Percentiles rank a stretch among this genome's conserved stretches.
These are phyloP conservation scores for Dendryphion nanum DNA, from an alignment of 2,329 filamentous ascomycete species.

Conservation along the genomic window DNA sequence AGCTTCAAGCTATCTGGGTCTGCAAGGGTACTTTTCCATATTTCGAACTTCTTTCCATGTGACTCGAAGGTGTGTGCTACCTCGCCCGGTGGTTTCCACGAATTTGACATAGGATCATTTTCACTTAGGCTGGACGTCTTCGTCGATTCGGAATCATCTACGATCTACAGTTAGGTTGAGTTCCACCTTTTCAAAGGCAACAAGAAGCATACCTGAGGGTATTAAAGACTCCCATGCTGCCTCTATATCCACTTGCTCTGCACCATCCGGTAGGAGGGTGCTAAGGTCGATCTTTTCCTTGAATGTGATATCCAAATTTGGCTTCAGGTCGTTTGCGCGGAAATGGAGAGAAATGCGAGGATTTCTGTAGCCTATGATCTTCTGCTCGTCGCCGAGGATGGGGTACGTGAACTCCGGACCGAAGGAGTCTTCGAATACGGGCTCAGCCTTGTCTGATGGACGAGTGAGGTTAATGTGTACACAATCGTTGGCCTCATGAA, in stretches of 20 bases:
- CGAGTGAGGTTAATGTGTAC: conserved; percentile 40
- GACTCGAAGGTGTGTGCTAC: conserved; percentile 63
- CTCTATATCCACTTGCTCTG: conserved; percentile 71
- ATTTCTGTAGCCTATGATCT: conserved; percentile 84
- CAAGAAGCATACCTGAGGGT: conserved; percentile 59
- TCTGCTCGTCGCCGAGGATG: conserved; percentile 90
- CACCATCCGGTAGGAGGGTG: conserved; percentile 53
- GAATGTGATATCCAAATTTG: conserved; percentile 70
- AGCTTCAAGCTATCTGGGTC: conserved; percentile 69
- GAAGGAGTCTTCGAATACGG: conserved; percentile 63
- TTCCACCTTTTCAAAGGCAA: too few species aligned
- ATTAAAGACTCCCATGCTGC: conserved; percentile 62
- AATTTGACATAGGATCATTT: conserved; percentile 18
- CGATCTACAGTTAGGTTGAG: too few species aligned
- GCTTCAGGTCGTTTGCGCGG: conserved; percentile 72
- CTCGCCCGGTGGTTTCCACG: conserved; percentile 72
- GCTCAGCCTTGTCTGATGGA: conserved; percentile 17
- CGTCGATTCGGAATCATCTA: too few species aligned
- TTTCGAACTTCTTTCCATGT: conserved; percentile 68
- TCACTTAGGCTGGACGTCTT: conserved; percentile 40
- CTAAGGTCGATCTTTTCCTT: conserved; percentile 72
- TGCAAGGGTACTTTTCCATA: conserved; percentile 76
- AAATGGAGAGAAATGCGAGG: conserved; percentile 73
- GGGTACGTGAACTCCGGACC: conserved; percentile 85
- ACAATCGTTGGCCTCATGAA: conserved; percentile 37